Conservation (phyloP, 2,329 filamentous ascomycete species). For the Arthrobotrys megalospora region DNA sequence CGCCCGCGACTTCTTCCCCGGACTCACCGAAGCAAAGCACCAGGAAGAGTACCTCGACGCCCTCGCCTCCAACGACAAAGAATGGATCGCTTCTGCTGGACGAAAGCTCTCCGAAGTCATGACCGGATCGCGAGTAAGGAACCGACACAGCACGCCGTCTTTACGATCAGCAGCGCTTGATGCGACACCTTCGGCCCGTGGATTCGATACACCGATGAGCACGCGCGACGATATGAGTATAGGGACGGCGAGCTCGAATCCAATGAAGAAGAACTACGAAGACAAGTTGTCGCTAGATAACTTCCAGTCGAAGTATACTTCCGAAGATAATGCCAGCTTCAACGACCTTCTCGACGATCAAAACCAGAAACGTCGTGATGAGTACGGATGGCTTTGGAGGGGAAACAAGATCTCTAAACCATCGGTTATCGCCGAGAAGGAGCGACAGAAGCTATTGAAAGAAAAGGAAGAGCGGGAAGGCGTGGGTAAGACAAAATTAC, state of each 20-base stretch:
- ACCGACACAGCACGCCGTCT: slow-evolving; percentile 64
- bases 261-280: slow-evolving; percentile 73
- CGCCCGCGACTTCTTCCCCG: slow-evolving; percentile 95
- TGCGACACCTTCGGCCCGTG: slow-evolving; percentile 77
- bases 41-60: slow-evolving; percentile 95
- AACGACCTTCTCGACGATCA: slow-evolving; percentile 92
- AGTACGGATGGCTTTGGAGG: slow-evolving; percentile 89
- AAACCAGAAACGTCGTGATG: slow-evolving; percentile 85
- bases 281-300: slow-evolving; percentile 84
- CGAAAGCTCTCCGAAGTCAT: slow-evolving; percentile 81
- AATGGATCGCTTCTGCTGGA: slow-evolving; percentile 88
- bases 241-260: slow-evolving; percentile 63
- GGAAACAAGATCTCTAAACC: slow-evolving; percentile 82
- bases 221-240: slow-evolving; percentile 67
- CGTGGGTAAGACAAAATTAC: slow-evolving; percentile 73
- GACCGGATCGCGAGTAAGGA: slow-evolving; percentile 78
- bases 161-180: slow-evolving; percentile 55
- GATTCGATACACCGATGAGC: slow-evolving; percentile 79
- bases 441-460: slow-evolving; percentile 82
- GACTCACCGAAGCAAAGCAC: slow-evolving; percentile 84
- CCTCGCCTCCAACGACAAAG: slow-evolving; percentile 84
- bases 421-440: slow-evolving; percentile 76
- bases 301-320: slow-evolving; percentile 95
- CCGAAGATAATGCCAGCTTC: slow-evolving; percentile 98
- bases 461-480: slow-evolving; percentile 76